A percentile compares a stretch with the other conserved stretches of the same genome.
These are phyloP conservation scores for Phycomyces blakesleeanus DNA, from an alignment of 192 early-diverging fungal genomes.

Conservation along the genomic window DNA sequence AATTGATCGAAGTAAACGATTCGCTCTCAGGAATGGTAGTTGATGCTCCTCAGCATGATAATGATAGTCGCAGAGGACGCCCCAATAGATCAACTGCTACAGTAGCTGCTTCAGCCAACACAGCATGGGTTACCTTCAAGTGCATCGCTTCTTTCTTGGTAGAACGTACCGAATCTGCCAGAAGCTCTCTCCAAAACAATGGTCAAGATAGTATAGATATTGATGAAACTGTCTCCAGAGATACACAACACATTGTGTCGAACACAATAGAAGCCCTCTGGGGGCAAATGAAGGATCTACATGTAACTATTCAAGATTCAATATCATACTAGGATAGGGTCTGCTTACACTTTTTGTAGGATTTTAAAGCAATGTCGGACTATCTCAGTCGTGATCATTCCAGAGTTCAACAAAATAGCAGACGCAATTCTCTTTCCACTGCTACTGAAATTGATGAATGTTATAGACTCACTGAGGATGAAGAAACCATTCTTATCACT, in stretches of 20 bases:
- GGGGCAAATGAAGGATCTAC: slow-evolving; percentile 10
- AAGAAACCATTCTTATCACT: slow-evolving; percentile 54
- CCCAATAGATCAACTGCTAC: background rate
- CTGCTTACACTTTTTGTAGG: slow-evolving; percentile 12
- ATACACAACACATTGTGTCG: background rate
- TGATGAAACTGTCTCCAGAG: slow-evolving; percentile 3
- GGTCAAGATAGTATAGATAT: background rate
- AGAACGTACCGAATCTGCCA: slow-evolving; percentile 26
- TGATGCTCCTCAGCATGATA: slow-evolving; percentile 5
- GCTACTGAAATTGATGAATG: slow-evolving; percentile 24
- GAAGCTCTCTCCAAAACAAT: background rate
- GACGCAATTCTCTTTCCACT: background rate
- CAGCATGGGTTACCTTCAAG: slow-evolving; percentile 44
- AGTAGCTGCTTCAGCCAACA: slow-evolving; percentile 24
- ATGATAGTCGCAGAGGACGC: background rate
- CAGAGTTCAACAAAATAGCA: background rate
- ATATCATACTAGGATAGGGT: background rate
- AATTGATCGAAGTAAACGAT: slow-evolving; percentile 22
- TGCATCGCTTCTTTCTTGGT: slow-evolving; percentile 44
- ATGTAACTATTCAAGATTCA: background rate
- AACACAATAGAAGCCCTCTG: slow-evolving; percentile 24
- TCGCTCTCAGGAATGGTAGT: slow-evolving; percentile 15
- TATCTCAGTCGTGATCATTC: slow-evolving; percentile 39
- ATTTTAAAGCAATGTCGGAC: slow-evolving; percentile 51
- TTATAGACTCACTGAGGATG: slow-evolving; percentile 44